Percentiles rank a stretch among this genome's conserved stretches.
These are phyloP conservation scores for Lentinula novae-zelandiae DNA, from an alignment of 1,284 basidiomycete species.

Conservation along the genomic window DNA sequence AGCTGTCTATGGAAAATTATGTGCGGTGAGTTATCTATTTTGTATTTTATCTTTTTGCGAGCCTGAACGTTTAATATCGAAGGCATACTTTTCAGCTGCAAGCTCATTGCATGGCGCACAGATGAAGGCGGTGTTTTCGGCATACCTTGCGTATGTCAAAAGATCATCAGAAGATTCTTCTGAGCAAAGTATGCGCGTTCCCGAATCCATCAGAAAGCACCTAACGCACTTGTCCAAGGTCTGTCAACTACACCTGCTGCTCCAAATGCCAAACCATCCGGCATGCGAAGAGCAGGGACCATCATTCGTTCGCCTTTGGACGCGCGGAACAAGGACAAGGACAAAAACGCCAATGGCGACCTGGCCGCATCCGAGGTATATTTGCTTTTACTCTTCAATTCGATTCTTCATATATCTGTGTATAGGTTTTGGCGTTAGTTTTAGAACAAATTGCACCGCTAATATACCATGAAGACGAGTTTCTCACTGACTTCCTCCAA, in stretches of 20 bases:
- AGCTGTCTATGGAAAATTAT: slow-evolving; percentile 76
- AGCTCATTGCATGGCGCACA: slow-evolving; percentile 81
- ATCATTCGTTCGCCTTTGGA: slow-evolving; percentile 71
- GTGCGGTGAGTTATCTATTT: slow-evolving; percentile 59
- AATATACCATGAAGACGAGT: slow-evolving; percentile 82
- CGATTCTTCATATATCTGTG: slow-evolving; percentile 6
- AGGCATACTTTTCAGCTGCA: slow-evolving; percentile 87
- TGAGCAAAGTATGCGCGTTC: slow-evolving; percentile 52
- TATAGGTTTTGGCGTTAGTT: slow-evolving; percentile 71
- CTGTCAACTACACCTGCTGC: slow-evolving; percentile 44
- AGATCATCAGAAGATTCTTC: slow-evolving; percentile 67
- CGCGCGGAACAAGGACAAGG: slow-evolving; percentile 53
- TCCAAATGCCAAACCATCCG: slow-evolving; percentile 42
- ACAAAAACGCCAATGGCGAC: slow-evolving; percentile 55
- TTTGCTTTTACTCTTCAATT: background rate
- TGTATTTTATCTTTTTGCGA: slow-evolving; percentile 2
- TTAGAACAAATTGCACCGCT: slow-evolving; percentile 77
- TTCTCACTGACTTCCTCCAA: slow-evolving; percentile 90
- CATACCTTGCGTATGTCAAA: slow-evolving; percentile 61
- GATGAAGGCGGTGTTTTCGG: slow-evolving; percentile 69
- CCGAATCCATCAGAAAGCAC: background rate
- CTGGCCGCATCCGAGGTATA: slow-evolving; percentile 65
- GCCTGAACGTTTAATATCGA: background rate
- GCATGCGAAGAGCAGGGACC: slow-evolving; percentile 74
- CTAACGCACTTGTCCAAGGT: slow-evolving; percentile 29